A percentile compares a stretch with the other conserved stretches of the same genome.
Evolutionary conservation across 2,329 filamentous ascomycete genomes (phyloP).

Genomic region (Penicillium sp.): DNA sequence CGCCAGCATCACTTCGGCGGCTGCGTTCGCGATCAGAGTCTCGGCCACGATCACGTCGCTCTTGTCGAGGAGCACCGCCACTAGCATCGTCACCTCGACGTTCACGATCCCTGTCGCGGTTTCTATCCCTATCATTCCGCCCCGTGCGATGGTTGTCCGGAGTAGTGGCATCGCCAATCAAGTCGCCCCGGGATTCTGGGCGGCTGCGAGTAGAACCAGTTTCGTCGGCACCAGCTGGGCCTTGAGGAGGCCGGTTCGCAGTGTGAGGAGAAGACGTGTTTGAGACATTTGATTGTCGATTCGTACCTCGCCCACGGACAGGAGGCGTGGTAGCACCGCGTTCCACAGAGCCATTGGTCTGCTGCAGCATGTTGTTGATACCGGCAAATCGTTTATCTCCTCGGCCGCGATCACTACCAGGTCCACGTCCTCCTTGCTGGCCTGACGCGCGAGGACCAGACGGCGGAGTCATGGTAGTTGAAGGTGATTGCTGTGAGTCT

Average conservation of each 20-base stretch:
- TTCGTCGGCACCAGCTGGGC: conserved; percentile 33
- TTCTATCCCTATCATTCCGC: conserved; percentile 34
- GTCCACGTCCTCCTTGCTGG: conserved; percentile 43
- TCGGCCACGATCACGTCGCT: conserved; percentile 39
- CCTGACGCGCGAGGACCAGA: conserved; percentile 47
- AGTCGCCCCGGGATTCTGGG: conserved; percentile 37
- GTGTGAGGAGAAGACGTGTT: conserved; percentile 37
- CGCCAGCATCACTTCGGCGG: conserved; percentile 37
- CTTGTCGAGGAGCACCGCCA: conserved; percentile 37
- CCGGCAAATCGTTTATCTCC: conserved; percentile 53
- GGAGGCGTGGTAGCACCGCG: conserved; percentile 38
- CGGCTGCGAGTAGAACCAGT: conserved; percentile 35
- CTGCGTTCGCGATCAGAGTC: conserved; percentile 40
- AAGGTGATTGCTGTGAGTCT: conserved; percentile 30
- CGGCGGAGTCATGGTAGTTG: conserved; percentile 37
- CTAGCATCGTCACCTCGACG: conserved; percentile 35
- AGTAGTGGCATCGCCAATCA: conserved; percentile 38
- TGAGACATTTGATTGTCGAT: conserved; percentile 37
- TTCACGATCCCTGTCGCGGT: conserved; percentile 38
- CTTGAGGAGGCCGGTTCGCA: conserved; percentile 36
- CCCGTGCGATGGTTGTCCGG: conserved; percentile 38
- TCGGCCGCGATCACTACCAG: conserved; percentile 44
- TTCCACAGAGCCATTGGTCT: conserved; percentile 42
- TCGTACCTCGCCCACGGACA: conserved; percentile 46
- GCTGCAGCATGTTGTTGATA: conserved; percentile 53